phyloP scores from a whole-genome alignment of 306 rosid species.

The Rosa multiflora region DNA sequence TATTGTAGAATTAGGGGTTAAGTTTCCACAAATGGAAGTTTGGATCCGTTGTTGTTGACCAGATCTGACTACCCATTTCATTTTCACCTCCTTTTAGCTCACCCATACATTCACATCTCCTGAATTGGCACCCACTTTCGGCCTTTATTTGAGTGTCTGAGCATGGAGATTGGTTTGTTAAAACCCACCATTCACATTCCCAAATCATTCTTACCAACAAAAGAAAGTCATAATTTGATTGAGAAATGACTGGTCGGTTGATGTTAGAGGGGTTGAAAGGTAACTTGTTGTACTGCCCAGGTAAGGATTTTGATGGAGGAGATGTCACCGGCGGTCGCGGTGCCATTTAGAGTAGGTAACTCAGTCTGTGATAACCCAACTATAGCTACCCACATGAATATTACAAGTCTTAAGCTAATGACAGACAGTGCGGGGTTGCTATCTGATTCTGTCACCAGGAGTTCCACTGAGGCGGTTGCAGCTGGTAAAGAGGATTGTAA shows the following conservation, averaged over 20 bases:
- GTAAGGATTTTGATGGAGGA: slow-evolving; percentile 79
- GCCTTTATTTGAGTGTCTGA: slow-evolving; percentile 34
- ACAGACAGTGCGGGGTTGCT: slow-evolving; percentile 51
- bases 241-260: slow-evolving; percentile 67
- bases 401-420: slow-evolving; percentile 74
- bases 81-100: slow-evolving; percentile 51
- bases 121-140: slow-evolving; percentile 35
- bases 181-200: slow-evolving; percentile 50
- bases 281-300: slow-evolving; percentile 51
- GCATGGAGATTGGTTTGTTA: slow-evolving; percentile 60
- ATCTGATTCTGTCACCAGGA: slow-evolving; percentile 47
- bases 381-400: slow-evolving; percentile 54
- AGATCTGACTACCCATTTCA: slow-evolving; percentile 72
- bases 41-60: slow-evolving; percentile 69
- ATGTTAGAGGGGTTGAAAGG: slow-evolving; percentile 54
- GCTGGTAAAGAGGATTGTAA: slow-evolving; percentile 46
- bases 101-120: slow-evolving; percentile 39
- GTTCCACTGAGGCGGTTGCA: slow-evolving; percentile 36
- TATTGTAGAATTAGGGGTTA: slow-evolving; percentile 24
- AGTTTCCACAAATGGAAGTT: slow-evolving; percentile 47
- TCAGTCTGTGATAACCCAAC: slow-evolving; percentile 68
- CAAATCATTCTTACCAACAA: slow-evolving; percentile 48
- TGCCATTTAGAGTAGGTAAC: slow-evolving; percentile 80
- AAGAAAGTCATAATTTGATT: slow-evolving; percentile 46
- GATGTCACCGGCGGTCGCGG: slow-evolving; percentile 56